These are phyloP conservation scores for Clitopilus hobsonii DNA, from an alignment of 768 basidiomycete genomes.

Conservation along the genomic window DNA sequence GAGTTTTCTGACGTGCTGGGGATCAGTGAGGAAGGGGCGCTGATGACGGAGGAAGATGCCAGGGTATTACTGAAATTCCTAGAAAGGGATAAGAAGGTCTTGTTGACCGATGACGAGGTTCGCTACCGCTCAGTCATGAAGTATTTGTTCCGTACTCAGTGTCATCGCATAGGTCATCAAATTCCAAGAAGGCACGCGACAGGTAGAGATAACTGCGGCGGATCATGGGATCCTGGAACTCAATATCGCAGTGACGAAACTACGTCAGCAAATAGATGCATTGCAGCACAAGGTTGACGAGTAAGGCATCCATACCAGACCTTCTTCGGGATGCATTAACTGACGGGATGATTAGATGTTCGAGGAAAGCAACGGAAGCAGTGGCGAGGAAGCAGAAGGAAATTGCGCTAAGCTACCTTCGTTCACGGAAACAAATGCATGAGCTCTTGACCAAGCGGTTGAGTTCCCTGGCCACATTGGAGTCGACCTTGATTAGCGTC, in stretches of 20 bases:
- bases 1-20: slow-evolving; percentile 46
- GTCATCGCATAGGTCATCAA: slow-evolving; percentile 57
- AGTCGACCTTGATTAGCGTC: slow-evolving; percentile 73
- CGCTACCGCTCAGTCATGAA: slow-evolving; percentile 16
- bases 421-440: slow-evolving; percentile 77
- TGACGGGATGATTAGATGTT: slow-evolving; percentile 44
- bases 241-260: slow-evolving; percentile 59
- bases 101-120: slow-evolving; percentile 69
- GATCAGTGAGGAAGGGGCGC: slow-evolving; percentile 11
- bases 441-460: slow-evolving; percentile 73
- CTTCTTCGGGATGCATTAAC: no score
- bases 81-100: slow-evolving; percentile 62
- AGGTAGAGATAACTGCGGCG: slow-evolving; percentile 62
- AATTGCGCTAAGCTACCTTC: slow-evolving; percentile 71
- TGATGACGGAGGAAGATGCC: slow-evolving; percentile 58
- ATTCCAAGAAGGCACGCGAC: slow-evolving; percentile 38
- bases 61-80: slow-evolving; percentile 73
- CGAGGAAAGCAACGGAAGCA: slow-evolving; percentile 58
- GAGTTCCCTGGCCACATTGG: slow-evolving; percentile 66
- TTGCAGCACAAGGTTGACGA: slow-evolving; percentile 69
- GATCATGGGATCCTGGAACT: slow-evolving; percentile 83
- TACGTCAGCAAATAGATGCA: slow-evolving; percentile 65
- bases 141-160: neutral
- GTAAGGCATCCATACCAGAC: slow-evolving; percentile 34
- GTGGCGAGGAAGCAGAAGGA: slow-evolving; percentile 68